Percentiles rank a stretch among this genome's conserved stretches.
Conservation (phyloP, 202 grass and related monocot genomes). For the Setaria italica region DNA sequence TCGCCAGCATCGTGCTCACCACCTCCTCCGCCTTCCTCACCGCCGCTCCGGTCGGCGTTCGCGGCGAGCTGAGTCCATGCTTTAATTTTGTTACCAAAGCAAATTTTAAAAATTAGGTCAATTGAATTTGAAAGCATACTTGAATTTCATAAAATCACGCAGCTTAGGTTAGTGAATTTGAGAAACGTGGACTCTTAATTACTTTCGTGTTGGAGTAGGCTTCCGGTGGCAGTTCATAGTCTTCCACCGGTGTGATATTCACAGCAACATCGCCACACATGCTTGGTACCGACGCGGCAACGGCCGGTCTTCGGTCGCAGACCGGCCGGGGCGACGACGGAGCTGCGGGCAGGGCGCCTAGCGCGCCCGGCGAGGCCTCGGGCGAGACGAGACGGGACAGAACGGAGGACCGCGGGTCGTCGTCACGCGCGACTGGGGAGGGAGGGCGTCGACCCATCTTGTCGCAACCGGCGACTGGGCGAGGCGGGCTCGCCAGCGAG, state of each 20-base stretch:
- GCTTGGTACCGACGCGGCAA: conserved; percentile 8
- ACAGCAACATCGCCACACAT: conserved; percentile 54
- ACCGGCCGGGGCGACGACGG: too few relatives aligned
- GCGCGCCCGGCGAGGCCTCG: too few relatives aligned
- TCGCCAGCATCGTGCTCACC: conserved; percentile 63
- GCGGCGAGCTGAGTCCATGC: neutral
- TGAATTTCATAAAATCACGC: neutral
- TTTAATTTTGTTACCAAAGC: neutral
- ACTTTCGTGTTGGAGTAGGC: conserved; percentile 35
- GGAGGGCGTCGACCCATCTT: too few relatives aligned
- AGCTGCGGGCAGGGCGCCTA: too few relatives aligned
- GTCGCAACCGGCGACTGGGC: too few relatives aligned
- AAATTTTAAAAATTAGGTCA: neutral
- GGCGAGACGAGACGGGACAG: too few relatives aligned
- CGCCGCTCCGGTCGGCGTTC: conserved; percentile 21
- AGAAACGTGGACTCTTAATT: neutral
- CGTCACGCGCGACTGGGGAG: too few relatives aligned
- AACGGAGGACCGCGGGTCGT: too few relatives aligned
- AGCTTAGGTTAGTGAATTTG: neutral
- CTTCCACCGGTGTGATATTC: conserved; percentile 45
- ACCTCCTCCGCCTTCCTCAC: conserved; percentile 59
- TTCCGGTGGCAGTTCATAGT: conserved; percentile 64
- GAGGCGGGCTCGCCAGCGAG: too few relatives aligned
- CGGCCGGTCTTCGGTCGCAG: too few relatives aligned
- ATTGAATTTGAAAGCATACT: neutral